Base-by-base conservation (phyloP, 768 basidiomycete genomes). In the Tulasnella sp. region DNA sequence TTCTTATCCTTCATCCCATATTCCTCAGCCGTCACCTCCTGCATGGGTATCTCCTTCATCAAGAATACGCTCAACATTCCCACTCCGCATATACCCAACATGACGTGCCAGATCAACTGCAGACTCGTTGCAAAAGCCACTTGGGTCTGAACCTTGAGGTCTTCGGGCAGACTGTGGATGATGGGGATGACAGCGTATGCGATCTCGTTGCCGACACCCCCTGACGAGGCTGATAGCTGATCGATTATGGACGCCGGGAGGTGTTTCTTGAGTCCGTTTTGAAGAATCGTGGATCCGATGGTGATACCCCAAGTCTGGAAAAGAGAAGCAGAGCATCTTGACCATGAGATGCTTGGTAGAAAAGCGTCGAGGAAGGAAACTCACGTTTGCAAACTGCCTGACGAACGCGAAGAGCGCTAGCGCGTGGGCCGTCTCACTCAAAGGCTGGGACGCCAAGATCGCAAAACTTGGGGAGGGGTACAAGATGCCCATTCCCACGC, bases 221-320 rank as follows among this genome's bases (percentile, higher is more conserved):
- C 61, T 3, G 60, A 56, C 19, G 66, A 59, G 0, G 45, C 30
- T 11, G 74, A 70, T 62, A 77, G 67, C 30, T 69, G 63, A 24
- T 63, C 52, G 15, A 70, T 26, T 49, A 80, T 77, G 1, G 66
- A 69, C 3, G 60, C 42, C 0, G 81, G 78, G 0, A 84, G 73
- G 0, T 64, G 66, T 27, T 65, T 69, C 5, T 66, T 65, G 15
- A 83, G 74, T 52, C 75, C 62, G 67, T 80, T 83, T 63, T 80
- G 77, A 7, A 83, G 71, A 42, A 82, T 72, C 0, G 77, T 72
- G 13, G 72, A 72, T 1, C 77, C 76, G 24, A 83, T 74, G 0
- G 76, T 72, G 63, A 81, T 48, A 23, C 58, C 58, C 58, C 58
- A 59, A 7, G 51, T 34, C 51, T 52, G 29, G 10, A n/a, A 19